A percentile compares a stretch with the other conserved stretches of the same genome.
Evolutionary conservation across 1,284 basidiomycete species (phyloP).

Genomic region (Microbotryomycetes sp.): DNA sequence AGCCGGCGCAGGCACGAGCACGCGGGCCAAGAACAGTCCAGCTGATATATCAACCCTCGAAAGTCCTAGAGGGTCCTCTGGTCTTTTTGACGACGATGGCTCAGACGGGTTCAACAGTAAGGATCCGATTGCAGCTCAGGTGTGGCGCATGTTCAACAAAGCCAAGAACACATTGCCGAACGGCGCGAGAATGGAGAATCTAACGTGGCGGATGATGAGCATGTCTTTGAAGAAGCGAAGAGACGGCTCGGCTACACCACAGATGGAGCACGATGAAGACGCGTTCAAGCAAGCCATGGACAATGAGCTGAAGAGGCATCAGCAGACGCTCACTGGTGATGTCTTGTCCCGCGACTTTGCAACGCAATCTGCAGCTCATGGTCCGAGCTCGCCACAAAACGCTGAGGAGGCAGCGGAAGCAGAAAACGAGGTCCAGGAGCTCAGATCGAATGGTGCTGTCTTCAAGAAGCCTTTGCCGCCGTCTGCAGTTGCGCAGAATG

Average conservation of each 20-base stretch:
- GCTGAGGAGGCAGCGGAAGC: slow-evolving; percentile 20
- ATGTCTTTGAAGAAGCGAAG: slow-evolving; percentile 75
- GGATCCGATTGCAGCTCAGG: slow-evolving; percentile 87
- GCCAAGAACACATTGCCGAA: slow-evolving; percentile 81
- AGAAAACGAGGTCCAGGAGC: slow-evolving; percentile 27
- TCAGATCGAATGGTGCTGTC: slow-evolving; percentile 1
- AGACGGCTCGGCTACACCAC: slow-evolving; percentile 27
- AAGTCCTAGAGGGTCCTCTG: slow-evolving; percentile 14
- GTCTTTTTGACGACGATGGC: slow-evolving; percentile 31
- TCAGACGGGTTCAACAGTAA: slow-evolving; percentile 43
- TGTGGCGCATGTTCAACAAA: slow-evolving; percentile 94
- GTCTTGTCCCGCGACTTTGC: neutral
- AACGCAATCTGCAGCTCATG: neutral
- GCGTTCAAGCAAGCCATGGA: neutral
- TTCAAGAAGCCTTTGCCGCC: neutral
- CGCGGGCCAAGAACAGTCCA: neutral
- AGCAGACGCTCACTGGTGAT: neutral
- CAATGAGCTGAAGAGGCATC: neutral
- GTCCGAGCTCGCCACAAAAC: neutral
- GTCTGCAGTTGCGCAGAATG: slow-evolving; percentile 10
- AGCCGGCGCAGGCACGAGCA: neutral
- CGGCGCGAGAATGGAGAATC: slow-evolving; percentile 91
- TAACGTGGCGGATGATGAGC: slow-evolving; percentile 98
- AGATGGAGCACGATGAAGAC: neutral
- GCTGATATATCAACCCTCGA: slow-evolving; percentile 5